A percentile compares a stretch with the other conserved stretches of the same genome.
These are phyloP conservation scores for Xylaria sp. DNA, from an alignment of 2,329 filamentous ascomycete species.

Conservation along the genomic window DNA sequence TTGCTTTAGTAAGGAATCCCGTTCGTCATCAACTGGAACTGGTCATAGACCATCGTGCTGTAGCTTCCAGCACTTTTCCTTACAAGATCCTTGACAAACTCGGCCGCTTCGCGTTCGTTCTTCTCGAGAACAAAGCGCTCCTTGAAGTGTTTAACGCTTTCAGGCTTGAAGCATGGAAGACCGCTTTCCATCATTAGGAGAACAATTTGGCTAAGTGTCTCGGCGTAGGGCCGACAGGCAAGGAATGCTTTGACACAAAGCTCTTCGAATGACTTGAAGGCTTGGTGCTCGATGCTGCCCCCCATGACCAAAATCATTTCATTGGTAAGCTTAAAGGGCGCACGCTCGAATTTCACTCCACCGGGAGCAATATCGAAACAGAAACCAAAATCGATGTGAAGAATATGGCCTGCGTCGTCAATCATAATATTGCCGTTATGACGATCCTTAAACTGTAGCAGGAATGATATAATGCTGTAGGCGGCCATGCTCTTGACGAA, in stretches of 20 bases:
- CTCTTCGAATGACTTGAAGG: slow-evolving; percentile 96
- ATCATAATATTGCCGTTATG: slow-evolving; percentile 99
- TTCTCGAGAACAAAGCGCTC: slow-evolving; percentile 94
- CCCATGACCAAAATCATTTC: slow-evolving; percentile 99
- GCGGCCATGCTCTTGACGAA: slow-evolving; percentile 99
- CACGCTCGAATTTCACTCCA: slow-evolving; percentile 96
- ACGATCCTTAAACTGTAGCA: slow-evolving; percentile 98
- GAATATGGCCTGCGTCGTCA: slow-evolving; percentile 94
- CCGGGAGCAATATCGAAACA: slow-evolving; percentile 99
- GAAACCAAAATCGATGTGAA: slow-evolving; percentile 99
- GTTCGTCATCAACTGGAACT: slow-evolving; percentile 97
- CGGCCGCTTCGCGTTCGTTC: slow-evolving; percentile 90
- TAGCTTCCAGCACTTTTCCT: slow-evolving; percentile 91
- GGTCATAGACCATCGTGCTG: slow-evolving; percentile 94
- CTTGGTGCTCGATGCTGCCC: slow-evolving; percentile 82
- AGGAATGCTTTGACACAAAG: slow-evolving; percentile 96
- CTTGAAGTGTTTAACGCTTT: slow-evolving; percentile 91
- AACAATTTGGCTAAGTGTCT: slow-evolving; percentile 90
- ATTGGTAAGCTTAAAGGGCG: slow-evolving; percentile 95
- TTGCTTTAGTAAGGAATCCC: slow-evolving; percentile 85
- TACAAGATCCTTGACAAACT: slow-evolving; percentile 90
- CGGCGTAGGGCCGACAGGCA: slow-evolving; percentile 84
- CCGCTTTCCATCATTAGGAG: slow-evolving; percentile 96
- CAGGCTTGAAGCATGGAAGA: slow-evolving; percentile 96
- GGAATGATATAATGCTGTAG: slow-evolving; percentile 95